Conservation (phyloP, 371 early-diverging fungal genomes). For the Rhizopus arrhizus region DNA sequence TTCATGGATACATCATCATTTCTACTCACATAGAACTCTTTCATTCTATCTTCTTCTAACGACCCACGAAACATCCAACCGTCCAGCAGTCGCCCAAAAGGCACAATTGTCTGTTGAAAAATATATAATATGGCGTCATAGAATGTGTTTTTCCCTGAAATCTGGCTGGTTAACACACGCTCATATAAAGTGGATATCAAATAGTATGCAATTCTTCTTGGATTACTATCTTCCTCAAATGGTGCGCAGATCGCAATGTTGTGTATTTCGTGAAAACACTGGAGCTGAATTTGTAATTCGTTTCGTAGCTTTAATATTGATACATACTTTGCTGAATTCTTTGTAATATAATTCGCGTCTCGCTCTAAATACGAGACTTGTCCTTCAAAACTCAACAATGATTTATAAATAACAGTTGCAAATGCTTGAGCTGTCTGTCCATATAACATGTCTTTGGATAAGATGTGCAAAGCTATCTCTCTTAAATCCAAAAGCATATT, state of each 20-base stretch:
- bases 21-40: slow-evolving; percentile 41
- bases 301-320: slow-evolving; percentile 24
- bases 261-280: slow-evolving; percentile 20
- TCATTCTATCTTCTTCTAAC: slow-evolving; percentile 27
- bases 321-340: slow-evolving; percentile 8
- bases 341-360: slow-evolving; percentile 17
- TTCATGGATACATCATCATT: slow-evolving; percentile 11
- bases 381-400: slow-evolving; percentile 32
- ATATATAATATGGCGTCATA: slow-evolving; percentile 23
- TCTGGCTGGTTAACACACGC: slow-evolving; percentile 25
- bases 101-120: slow-evolving; percentile 29
- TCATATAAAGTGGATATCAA: slow-evolving; percentile 32
- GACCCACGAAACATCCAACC: slow-evolving; percentile 45
- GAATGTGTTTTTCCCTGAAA: slow-evolving; percentile 14
- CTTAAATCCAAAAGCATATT: slow-evolving; percentile 34
- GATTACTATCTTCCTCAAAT: slow-evolving; percentile 9
- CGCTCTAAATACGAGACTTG: slow-evolving; percentile 27
- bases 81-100: slow-evolving; percentile 41
- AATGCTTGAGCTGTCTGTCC: slow-evolving; percentile 49
- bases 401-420: slow-evolving; percentile 25
- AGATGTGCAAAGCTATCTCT: slow-evolving; percentile 8
- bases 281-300: slow-evolving; percentile 7
- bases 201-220: slow-evolving; percentile 13
- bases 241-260: slow-evolving; percentile 11
- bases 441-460: slow-evolving; percentile 11